phyloP scores from a whole-genome alignment of 2,329 filamentous ascomycete genomes.

The Fusarium sp. region DNA sequence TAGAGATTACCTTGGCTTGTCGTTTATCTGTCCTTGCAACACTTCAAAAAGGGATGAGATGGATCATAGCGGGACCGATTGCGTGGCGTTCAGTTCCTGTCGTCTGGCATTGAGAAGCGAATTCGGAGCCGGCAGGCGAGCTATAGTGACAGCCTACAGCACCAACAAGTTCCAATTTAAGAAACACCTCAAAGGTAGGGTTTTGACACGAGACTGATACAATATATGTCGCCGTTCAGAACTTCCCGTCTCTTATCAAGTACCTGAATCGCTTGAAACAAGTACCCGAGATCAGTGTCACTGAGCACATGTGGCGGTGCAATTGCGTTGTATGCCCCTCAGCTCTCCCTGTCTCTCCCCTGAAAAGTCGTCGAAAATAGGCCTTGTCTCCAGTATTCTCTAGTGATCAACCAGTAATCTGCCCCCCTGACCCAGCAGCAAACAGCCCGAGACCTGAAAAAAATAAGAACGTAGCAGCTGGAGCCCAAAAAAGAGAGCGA shows the following conservation, averaged over 20 bases:
- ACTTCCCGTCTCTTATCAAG: constrained; percentile 8
- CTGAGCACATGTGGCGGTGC: constrained; percentile 38
- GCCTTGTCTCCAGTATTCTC: constrained; percentile 43
- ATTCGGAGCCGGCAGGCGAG: background rate
- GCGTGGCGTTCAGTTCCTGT: constrained; percentile 26
- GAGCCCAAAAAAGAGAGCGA: constrained; percentile 30
- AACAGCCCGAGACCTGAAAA: constrained; percentile 42
- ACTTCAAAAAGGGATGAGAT: constrained; percentile 43
- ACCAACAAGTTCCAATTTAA: background rate
- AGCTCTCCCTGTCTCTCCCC: constrained; percentile 32
- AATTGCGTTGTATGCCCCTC: constrained; percentile 32
- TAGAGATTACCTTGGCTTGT: constrained; percentile 24
- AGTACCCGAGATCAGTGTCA: constrained; percentile 24
- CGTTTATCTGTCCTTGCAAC: constrained; percentile 41
- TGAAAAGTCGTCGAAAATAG: constrained; percentile 35
- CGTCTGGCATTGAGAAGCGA: constrained; percentile 23
- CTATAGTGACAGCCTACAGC: background rate
- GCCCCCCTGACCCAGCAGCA: constrained; percentile 29
- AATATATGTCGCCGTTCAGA: constrained; percentile 16
- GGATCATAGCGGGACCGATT: constrained; percentile 39
- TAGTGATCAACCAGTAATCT: constrained; percentile 35
- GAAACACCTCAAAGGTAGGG: background rate
- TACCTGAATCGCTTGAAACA: constrained; percentile 13
- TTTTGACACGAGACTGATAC: background rate
- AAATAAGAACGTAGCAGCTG: constrained; percentile 30